Conservation (phyloP, 1,284 basidiomycete species). For the Moesziomyces aphidis region DNA sequence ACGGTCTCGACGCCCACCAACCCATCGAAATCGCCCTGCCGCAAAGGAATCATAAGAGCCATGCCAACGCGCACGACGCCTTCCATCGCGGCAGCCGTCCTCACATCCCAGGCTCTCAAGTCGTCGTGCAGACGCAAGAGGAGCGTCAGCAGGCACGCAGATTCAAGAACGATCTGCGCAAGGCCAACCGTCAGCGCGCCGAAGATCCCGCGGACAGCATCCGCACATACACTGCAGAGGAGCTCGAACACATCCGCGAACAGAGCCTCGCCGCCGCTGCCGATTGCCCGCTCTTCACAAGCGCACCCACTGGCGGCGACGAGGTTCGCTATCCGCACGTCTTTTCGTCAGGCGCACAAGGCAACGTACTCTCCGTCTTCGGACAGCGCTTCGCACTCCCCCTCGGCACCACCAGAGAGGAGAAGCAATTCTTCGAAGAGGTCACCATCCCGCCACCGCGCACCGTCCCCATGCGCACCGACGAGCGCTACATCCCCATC, state of each 20-base stretch:
- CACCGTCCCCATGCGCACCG: conserved; percentile 78
- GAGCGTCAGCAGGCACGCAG: conserved; percentile 61
- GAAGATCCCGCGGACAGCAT: conserved; percentile 28
- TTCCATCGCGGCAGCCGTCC: conserved; percentile 42
- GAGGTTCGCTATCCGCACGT: conserved; percentile 81
- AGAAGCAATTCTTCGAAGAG: conserved; percentile 75
- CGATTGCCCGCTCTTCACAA: conserved; percentile 76
- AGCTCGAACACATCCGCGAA: conserved; percentile 77
- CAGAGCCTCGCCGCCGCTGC: conserved; percentile 76
- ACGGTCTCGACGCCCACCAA: conserved; percentile 18
- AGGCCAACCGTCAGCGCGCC: conserved; percentile 23
- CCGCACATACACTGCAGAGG: conserved; percentile 71
- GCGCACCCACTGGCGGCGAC: conserved; percentile 74
- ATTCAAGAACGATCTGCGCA: conserved; percentile 53
- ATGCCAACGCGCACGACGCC: conserved; percentile 8
- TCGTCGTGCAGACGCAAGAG: conserved; percentile 63
- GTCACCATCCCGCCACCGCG: conserved; percentile 88
- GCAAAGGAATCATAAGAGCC: conserved; percentile 49
- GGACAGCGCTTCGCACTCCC: conserved; percentile 84
- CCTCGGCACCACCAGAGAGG: conserved; percentile 79
- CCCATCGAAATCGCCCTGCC: conserved; percentile 16
- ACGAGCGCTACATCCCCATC: conserved; percentile 81
- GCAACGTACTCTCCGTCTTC: conserved; percentile 79
- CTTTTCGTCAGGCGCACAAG: conserved; percentile 79
- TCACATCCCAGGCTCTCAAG: conserved; percentile 65